These are phyloP conservation scores for Termitomyces sp. DNA, from an alignment of 768 basidiomycete species.

Conservation along the genomic window DNA sequence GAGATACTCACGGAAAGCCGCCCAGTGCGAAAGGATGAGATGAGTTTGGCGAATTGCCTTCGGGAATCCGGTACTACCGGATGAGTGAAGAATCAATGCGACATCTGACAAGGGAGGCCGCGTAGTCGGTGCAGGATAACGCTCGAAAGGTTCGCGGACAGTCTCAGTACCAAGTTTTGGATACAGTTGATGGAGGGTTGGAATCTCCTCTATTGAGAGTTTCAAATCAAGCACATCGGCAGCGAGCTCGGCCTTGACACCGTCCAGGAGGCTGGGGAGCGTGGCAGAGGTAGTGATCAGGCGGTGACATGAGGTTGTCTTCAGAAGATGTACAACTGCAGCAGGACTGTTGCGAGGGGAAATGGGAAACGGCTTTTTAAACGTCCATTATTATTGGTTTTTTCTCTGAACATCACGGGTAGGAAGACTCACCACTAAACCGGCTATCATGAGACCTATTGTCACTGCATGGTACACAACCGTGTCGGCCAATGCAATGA, in stretches of 20 bases:
- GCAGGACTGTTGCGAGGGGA: slow-evolving; percentile 23
- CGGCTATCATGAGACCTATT: slow-evolving; percentile 24
- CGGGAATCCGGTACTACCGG: slow-evolving; percentile 34
- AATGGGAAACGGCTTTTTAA: slow-evolving; percentile 25
- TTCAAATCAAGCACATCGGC: slow-evolving; percentile 3
- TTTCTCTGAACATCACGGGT: not conserved
- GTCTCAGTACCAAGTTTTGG: slow-evolving; percentile 12
- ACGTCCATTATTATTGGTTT: not conserved
- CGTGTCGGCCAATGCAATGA: slow-evolving; percentile 21
- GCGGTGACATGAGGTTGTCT: slow-evolving; percentile 23
- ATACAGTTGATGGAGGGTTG: slow-evolving; percentile 6
- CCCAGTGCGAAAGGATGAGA: slow-evolving; percentile 17
- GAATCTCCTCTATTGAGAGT: slow-evolving; percentile 12
- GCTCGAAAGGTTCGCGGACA: slow-evolving; percentile 6
- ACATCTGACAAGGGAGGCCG: slow-evolving; percentile 9
- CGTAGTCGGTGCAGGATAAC: slow-evolving; percentile 3
- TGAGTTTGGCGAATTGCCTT: slow-evolving; percentile 27
- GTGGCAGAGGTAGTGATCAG: slow-evolving; percentile 24
- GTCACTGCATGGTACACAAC: slow-evolving; percentile 31
- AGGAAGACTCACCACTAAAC: slow-evolving; percentile 19
- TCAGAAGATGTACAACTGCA: slow-evolving; percentile 22
- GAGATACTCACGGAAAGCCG: slow-evolving; percentile 17
- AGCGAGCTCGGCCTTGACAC: slow-evolving; percentile 15
- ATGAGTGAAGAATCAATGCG: slow-evolving; percentile 27
- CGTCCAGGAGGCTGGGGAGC: slow-evolving; percentile 17